A percentile compares a stretch with the other conserved stretches of the same genome.
These are phyloP conservation scores for Nannizzia gypsea DNA, from an alignment of 2,329 filamentous ascomycete species.

Conservation along the genomic window DNA sequence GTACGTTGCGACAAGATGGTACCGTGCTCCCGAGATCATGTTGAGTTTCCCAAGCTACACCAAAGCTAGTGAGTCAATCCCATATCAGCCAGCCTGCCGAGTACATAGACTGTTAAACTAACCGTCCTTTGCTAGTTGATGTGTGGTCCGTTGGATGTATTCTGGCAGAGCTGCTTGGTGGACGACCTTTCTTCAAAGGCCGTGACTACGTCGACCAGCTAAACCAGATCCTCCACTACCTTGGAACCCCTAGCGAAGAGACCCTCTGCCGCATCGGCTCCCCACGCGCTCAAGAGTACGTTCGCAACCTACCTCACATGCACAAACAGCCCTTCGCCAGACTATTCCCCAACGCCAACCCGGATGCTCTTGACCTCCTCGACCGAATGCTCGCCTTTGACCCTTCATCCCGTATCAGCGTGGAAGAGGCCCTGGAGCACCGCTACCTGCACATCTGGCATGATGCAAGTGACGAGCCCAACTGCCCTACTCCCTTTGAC, in stretches of 20 bases:
- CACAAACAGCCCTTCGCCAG: constrained; percentile 79
- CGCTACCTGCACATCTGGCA: constrained; percentile 97
- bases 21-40: constrained; percentile 98
- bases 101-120: constrained; percentile 15
- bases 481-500: constrained; percentile 88
- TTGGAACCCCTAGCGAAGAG: constrained; percentile 92
- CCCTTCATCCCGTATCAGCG: constrained; percentile 80
- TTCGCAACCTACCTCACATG: constrained; percentile 91
- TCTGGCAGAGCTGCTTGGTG: constrained; percentile 85
- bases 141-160: constrained; percentile 99
- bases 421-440: constrained; percentile 92
- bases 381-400: constrained; percentile 98
- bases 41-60: constrained; percentile 99
- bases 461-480: constrained; percentile 88
- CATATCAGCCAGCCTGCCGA: not conserved
- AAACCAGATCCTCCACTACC: constrained; percentile 96
- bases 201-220: constrained; percentile 98
- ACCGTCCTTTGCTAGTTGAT: constrained; percentile 54
- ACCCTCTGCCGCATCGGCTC: constrained; percentile 89
- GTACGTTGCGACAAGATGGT: constrained; percentile 97
- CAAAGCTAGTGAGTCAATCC: constrained; percentile 81
- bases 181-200: constrained; percentile 97
- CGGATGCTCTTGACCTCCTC: constrained; percentile 85
- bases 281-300: constrained; percentile 92
- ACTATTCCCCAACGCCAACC: constrained; percentile 89